Conservation (phyloP, 768 basidiomycete species). For the Mycena alexandri region DNA sequence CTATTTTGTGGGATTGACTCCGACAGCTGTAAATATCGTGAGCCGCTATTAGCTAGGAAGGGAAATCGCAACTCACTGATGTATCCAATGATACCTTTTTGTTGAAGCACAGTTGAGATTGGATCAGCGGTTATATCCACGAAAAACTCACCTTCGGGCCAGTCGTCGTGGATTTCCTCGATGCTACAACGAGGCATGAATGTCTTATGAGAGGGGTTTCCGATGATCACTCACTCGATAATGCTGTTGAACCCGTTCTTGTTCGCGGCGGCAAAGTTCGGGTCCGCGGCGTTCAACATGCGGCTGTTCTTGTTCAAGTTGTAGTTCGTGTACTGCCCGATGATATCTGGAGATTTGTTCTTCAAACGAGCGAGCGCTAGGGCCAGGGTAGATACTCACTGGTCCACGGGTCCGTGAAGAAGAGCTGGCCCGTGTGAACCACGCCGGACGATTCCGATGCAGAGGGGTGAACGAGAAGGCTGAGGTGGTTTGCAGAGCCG, state of each 20-base stretch:
- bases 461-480: constrained; percentile 49
- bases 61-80: constrained; percentile 10
- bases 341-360: constrained; percentile 32
- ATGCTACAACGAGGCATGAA: constrained; percentile 16
- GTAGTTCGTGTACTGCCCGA: constrained; percentile 47
- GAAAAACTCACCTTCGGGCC: constrained; percentile 41
- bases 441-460: constrained; percentile 42
- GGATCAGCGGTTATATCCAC: not conserved
- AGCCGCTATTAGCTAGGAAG: not conserved
- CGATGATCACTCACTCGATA: constrained; percentile 29
- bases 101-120: not conserved
- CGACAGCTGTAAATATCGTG: constrained; percentile 9
- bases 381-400: constrained; percentile 3
- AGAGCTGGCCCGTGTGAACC: constrained; percentile 53
- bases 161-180: constrained; percentile 45
- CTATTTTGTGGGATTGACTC: constrained; percentile 25
- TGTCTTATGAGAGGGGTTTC: not conserved
- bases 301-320: constrained; percentile 45
- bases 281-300: constrained; percentile 47
- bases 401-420: constrained; percentile 55
- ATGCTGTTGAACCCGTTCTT: constrained; percentile 45
- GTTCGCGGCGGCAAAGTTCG: constrained; percentile 44
- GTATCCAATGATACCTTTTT: constrained; percentile 30
- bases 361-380: not conserved
- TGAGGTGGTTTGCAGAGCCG: constrained; percentile 53